Evolutionary conservation across 306 rosid genomes (phyloP).

Genomic region (Abrus precatorius): DNA sequence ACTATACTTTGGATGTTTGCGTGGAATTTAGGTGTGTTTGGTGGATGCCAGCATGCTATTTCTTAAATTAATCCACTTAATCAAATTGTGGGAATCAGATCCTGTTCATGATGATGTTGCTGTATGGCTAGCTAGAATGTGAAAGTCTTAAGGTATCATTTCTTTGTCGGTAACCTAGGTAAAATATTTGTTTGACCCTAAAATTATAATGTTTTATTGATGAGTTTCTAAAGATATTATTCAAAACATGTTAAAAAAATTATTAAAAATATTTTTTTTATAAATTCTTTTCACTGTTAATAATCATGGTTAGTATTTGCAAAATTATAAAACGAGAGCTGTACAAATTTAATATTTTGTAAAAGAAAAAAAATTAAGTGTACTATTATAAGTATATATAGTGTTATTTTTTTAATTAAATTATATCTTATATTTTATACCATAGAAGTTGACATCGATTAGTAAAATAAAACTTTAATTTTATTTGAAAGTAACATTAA

Average conservation of each 20-base stretch:
- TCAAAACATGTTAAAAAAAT: too few species aligned
- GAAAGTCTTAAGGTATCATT: not conserved
- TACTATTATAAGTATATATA: too few species aligned
- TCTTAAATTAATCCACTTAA: not conserved
- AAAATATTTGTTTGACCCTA: not conserved
- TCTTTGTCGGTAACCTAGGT: constrained; percentile 31
- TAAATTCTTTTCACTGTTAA: not conserved
- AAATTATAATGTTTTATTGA: not conserved
- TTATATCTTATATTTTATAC: not conserved
- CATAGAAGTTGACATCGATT: not conserved
- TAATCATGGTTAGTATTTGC: not conserved
- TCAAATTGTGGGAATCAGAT: constrained; percentile 9
- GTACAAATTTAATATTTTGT: not conserved
- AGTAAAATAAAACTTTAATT: not conserved
- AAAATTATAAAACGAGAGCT: too few species aligned
- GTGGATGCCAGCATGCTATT: constrained; percentile 34
- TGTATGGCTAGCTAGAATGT: not conserved
- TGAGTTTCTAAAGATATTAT: too few species aligned
- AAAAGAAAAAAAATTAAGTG: not conserved
- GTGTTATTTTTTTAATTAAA: not conserved
- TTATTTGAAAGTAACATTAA: not conserved
- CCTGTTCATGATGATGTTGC: not conserved
- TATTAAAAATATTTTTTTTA: not conserved
- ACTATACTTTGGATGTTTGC: constrained; percentile 5
- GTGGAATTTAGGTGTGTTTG: constrained; percentile 29